Evolutionary conservation across 352 stramenopile genomes (phyloP), one percentile per base, ranked within the genome.

Genomic region (Globisporangium iwayamae): DNA sequence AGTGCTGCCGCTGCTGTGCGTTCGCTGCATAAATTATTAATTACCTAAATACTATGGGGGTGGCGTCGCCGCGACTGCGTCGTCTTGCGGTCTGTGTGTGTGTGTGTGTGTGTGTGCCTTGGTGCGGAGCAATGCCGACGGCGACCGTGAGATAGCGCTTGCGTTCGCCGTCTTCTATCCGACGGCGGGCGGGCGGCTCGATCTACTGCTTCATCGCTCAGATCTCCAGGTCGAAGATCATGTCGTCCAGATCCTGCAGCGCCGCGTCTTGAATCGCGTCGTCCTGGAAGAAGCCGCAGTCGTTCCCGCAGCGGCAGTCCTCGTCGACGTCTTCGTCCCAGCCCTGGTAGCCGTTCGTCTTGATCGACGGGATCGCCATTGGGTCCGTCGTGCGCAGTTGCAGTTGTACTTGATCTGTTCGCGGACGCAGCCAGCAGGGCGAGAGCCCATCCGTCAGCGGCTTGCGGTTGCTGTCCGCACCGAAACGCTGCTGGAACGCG

Each of bases 161-260:
- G 53, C 53, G 32, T 60, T 20, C 32, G 32, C 45, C 36, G 53
- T 22, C 22, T n/a, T 47, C 41, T 47, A 16, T 47, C 41, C 41
- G 41, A 47, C 41, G 43, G 43, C 38, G 38, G 16, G 38, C 43
- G 43, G 2, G 16, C 18, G 16, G 43, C 41, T 53, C 22, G 20
- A 18, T 48, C 43, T 48, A 7, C 13, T 5, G 20, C n/a, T 51
- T 30, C 4, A 16, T 30, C 7, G 45, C 54, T 60, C 71, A 90
- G 63, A 90, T 81, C 69, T 90, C 81, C 52, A 90, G 65, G 39
- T 87, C 79, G 47, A 90, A 90, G 39, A 90, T 78, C 66, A 90
- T 74, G 45, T 90, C 79, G 65, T 69, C 75, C 28, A 60, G 30
- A 18, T 63, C 54, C 25, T 67, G 62, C 50, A 65, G 54, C 16